These are phyloP conservation scores for Limnanthes douglasii DNA, from an alignment of 345 rosid species.

Conservation along the genomic window DNA sequence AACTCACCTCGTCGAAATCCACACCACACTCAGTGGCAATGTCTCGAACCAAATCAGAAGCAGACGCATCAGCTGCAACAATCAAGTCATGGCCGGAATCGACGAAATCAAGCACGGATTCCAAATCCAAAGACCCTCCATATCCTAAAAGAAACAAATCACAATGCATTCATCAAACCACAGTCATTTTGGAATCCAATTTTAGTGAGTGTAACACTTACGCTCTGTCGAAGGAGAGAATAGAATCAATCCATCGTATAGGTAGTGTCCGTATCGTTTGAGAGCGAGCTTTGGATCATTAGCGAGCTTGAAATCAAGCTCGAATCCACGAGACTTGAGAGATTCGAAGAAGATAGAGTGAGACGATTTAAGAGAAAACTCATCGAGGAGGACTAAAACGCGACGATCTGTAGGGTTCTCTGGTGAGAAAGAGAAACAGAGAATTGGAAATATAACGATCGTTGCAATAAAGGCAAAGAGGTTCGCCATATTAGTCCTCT, in stretches of 20 bases:
- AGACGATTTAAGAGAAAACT: conserved; percentile 42
- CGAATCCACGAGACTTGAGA: conserved; percentile 41
- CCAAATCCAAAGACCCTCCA: conserved; percentile 49
- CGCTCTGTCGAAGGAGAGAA: conserved; percentile 49
- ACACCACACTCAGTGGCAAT: conserved; percentile 53
- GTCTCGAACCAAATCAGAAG: conserved; percentile 39
- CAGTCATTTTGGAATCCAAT: background rate
- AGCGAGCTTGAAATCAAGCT: conserved; percentile 47
- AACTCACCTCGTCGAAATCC: conserved; percentile 58
- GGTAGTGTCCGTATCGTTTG: conserved; percentile 50
- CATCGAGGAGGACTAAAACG: conserved; percentile 42
- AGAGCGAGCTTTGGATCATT: conserved; percentile 44
- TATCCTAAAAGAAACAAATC: conserved; percentile 16
- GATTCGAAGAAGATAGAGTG: conserved; percentile 54
- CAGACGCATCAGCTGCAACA: conserved; percentile 44
- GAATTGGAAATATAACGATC: conserved; percentile 15
- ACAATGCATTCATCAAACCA: background rate
- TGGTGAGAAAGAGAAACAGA: conserved; percentile 36
- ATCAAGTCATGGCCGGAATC: conserved; percentile 67
- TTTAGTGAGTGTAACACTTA: conserved; percentile 14
- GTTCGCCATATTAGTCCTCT: conserved; percentile 10
- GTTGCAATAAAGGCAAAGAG: conserved; percentile 11
- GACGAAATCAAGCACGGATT: conserved; percentile 42
- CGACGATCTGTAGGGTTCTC: conserved; percentile 40
- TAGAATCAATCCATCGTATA: conserved; percentile 42